Conservation (phyloP, 768 basidiomycete genomes). For the Xerocomellus chrysenteron region DNA sequence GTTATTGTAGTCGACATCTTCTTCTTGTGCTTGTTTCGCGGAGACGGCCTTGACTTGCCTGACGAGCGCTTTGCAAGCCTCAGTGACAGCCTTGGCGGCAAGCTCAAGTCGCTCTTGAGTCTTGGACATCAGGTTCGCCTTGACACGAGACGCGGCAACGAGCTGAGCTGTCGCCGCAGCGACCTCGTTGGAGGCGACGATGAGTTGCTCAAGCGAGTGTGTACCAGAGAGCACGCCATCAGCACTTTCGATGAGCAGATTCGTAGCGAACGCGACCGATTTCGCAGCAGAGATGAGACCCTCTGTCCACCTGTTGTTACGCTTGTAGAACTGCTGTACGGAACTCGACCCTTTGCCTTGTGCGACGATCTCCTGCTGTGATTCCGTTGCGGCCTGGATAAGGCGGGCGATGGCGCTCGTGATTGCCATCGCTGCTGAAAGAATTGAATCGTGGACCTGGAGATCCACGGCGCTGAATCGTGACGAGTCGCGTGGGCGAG, state of each 20-base stretch:
- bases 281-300: slow-evolving; percentile 98
- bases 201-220: slow-evolving; percentile 96
- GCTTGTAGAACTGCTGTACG: slow-evolving; percentile 97
- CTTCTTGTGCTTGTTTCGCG: slow-evolving; percentile 74
- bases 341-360: slow-evolving; percentile 93
- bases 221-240: slow-evolving; percentile 97
- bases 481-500: slow-evolving; percentile 83
- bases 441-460: slow-evolving; percentile 97
- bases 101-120: slow-evolving; percentile 95
- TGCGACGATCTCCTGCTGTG: slow-evolving; percentile 96
- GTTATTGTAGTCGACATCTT: slow-evolving; percentile 81
- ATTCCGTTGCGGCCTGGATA: slow-evolving; percentile 95
- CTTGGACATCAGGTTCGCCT: slow-evolving; percentile 97
- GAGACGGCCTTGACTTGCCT: slow-evolving; percentile 95
- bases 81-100: slow-evolving; percentile 96
- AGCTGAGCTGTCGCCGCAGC: slow-evolving; percentile 96
- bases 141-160: slow-evolving; percentile 97
- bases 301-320: slow-evolving; percentile 99
- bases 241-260: slow-evolving; percentile 92
- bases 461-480: slow-evolving; percentile 89
- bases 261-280: slow-evolving; percentile 95
- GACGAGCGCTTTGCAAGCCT: slow-evolving; percentile 95
- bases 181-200: slow-evolving; percentile 99
- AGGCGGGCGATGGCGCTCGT: slow-evolving; percentile 92
- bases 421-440: slow-evolving; percentile 91